Percentiles rank a stretch among this genome's conserved stretches.
Conservation (phyloP, 2,329 filamentous ascomycete genomes). For the Aspergillus alliaceus region DNA sequence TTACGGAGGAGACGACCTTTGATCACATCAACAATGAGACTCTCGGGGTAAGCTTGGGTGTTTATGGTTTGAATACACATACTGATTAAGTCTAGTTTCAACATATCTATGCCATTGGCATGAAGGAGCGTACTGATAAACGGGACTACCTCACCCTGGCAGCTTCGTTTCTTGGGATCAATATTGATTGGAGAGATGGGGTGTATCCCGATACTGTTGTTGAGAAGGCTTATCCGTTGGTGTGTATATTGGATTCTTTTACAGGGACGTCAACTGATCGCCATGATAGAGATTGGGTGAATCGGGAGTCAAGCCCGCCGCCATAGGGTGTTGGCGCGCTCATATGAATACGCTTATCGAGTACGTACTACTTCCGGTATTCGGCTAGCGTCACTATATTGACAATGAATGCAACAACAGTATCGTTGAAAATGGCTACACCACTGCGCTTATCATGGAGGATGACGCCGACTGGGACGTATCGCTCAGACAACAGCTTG, state of each 20-base stretch:
- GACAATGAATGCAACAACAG: slow-evolving; percentile 13
- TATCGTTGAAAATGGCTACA: slow-evolving; percentile 48
- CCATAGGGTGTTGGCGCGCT: slow-evolving; percentile 45
- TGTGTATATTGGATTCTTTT: neutral
- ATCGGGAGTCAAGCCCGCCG: slow-evolving; percentile 22
- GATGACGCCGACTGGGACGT: slow-evolving; percentile 62
- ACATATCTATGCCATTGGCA: slow-evolving; percentile 48
- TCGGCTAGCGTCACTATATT: neutral
- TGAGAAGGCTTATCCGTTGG: slow-evolving; percentile 45
- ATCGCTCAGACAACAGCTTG: slow-evolving; percentile 50
- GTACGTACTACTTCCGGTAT: slow-evolving; percentile 16
- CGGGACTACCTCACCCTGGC: slow-evolving; percentile 50
- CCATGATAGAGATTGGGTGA: slow-evolving; percentile 10
- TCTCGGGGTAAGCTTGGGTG: slow-evolving; percentile 21
- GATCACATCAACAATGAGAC: slow-evolving; percentile 28
- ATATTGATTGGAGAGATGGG: slow-evolving; percentile 47
- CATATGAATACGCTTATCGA: slow-evolving; percentile 39
- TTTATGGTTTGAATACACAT: neutral
- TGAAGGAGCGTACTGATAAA: slow-evolving; percentile 51
- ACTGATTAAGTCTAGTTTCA: slow-evolving; percentile 34
- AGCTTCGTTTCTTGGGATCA: slow-evolving; percentile 43
- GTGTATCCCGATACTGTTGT: slow-evolving; percentile 41
- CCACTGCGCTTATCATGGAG: slow-evolving; percentile 55
- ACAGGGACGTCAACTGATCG: slow-evolving; percentile 1
- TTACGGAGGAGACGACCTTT: slow-evolving; percentile 17